A percentile compares a stretch with the other conserved stretches of the same genome.
These are phyloP conservation scores for Fusarium foetens DNA, from an alignment of 2,329 filamentous ascomycete species.

Conservation along the genomic window DNA sequence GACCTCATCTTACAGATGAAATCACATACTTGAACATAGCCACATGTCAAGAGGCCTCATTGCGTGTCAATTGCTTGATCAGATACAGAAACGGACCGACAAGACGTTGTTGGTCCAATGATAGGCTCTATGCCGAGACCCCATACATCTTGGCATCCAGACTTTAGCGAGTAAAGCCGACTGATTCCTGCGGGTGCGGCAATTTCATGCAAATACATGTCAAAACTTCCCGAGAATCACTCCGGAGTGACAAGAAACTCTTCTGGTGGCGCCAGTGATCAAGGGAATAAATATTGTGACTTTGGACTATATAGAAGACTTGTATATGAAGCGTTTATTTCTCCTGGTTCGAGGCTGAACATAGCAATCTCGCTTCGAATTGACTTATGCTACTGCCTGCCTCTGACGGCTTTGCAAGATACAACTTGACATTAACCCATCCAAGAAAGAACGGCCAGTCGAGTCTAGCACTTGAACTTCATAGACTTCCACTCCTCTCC, in stretches of 20 bases:
- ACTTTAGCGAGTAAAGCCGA: background rate
- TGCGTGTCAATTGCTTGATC: background rate
- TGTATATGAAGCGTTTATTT: no score
- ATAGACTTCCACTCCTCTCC: background rate
- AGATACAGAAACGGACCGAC: background rate
- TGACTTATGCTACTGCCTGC: no score
- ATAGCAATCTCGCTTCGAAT: no score
- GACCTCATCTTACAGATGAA: background rate
- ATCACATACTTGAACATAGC: rapidly evolving
- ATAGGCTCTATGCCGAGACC: rapidly evolving
- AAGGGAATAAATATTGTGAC: no score
- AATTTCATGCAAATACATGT: background rate
- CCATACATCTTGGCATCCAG: background rate
- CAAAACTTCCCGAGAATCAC: background rate
- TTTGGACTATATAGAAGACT: no score
- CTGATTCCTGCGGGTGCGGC: background rate
- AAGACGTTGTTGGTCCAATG: rapidly evolving
- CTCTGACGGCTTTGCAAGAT: background rate
- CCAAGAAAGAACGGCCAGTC: background rate
- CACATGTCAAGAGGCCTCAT: background rate
- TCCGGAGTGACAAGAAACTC: background rate
- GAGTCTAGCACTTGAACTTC: background rate
- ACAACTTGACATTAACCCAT: background rate
- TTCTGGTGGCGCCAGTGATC: background rate
- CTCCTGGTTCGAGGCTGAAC: no score